phyloP scores from a whole-genome alignment of 176 grass and related monocot genomes.

The Tillandsia fasciculata region DNA sequence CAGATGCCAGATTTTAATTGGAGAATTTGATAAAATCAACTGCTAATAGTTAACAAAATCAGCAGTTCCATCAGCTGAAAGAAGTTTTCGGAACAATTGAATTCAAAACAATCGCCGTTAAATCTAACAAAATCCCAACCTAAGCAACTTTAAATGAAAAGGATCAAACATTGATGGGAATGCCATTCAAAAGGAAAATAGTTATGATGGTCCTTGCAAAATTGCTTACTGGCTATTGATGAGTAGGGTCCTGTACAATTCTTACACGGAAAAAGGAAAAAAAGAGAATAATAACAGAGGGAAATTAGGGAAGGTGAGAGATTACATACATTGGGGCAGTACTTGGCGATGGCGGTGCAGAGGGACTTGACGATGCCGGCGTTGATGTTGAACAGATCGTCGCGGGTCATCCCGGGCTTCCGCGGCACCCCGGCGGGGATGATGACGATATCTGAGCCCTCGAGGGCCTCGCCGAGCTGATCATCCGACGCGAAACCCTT shows the following conservation, averaged over 20 bases:
- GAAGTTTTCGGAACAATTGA: too few species aligned
- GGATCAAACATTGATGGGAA: background rate
- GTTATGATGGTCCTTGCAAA: background rate
- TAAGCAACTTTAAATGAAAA: background rate
- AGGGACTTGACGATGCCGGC: conserved; percentile 48
- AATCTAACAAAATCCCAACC: background rate
- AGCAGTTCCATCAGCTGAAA: background rate
- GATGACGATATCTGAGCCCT: conserved; percentile 36
- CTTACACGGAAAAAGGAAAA: background rate
- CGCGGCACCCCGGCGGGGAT: conserved; percentile 46
- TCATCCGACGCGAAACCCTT: conserved; percentile 32
- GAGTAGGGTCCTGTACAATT: background rate
- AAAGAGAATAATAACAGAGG: background rate
- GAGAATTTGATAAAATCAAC: too few species aligned
- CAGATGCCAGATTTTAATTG: too few species aligned
- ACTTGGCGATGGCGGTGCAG: conserved; percentile 43
- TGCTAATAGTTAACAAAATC: too few species aligned
- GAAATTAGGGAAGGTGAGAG: too few species aligned
- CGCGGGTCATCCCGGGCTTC: conserved; percentile 49
- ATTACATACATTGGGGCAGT: conserved; percentile 39
- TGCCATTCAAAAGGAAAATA: background rate
- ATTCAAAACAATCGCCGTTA: too few species aligned
- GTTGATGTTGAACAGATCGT: conserved; percentile 53
- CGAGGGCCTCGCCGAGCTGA: conserved; percentile 33
- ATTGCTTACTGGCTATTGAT: background rate